Evolutionary conservation across 1,139 yeast genomes (phyloP).

Genomic region (Citeromyces hawaiiensis): DNA sequence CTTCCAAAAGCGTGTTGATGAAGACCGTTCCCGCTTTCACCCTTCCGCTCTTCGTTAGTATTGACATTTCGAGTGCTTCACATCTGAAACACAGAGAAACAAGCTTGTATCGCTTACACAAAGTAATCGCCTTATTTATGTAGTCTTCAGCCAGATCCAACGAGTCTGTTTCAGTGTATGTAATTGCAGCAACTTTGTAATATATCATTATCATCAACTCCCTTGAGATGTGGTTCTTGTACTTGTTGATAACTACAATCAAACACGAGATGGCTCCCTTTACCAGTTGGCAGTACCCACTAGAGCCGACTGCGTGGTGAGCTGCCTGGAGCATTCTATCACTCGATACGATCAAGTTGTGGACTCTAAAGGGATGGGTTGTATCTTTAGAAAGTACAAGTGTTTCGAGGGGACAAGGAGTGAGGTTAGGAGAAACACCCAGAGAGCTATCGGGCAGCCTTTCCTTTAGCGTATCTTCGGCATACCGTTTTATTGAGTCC

Average conservation of each 20-base stretch:
- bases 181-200: conserved; percentile 22
- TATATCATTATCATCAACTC: conserved; percentile 19
- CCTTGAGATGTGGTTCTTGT: conserved; percentile 18
- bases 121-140: conserved; percentile 22
- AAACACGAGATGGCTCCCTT: conserved; percentile 26
- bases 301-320: conserved; percentile 9
- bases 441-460: neutral
- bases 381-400: neutral
- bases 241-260: conserved; percentile 18
- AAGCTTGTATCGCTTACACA: conserved; percentile 18
- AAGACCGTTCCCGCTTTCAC: conserved; percentile 10
- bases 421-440: neutral
- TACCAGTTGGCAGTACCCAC: conserved; percentile 22
- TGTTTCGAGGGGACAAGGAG: neutral
- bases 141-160: conserved; percentile 25
- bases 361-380: neutral
- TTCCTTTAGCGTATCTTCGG: neutral
- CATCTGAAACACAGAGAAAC: conserved; percentile 13
- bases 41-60: conserved; percentile 15
- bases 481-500: neutral
- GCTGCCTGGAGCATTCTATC: conserved; percentile 2
- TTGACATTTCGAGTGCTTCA: conserved; percentile 22
- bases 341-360: neutral
- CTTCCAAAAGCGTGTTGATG: conserved; percentile 15
- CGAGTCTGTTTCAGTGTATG: conserved; percentile 27